phyloP scores from a whole-genome alignment of 2,329 filamentous ascomycete species.

The Paecilomyces sp. region DNA sequence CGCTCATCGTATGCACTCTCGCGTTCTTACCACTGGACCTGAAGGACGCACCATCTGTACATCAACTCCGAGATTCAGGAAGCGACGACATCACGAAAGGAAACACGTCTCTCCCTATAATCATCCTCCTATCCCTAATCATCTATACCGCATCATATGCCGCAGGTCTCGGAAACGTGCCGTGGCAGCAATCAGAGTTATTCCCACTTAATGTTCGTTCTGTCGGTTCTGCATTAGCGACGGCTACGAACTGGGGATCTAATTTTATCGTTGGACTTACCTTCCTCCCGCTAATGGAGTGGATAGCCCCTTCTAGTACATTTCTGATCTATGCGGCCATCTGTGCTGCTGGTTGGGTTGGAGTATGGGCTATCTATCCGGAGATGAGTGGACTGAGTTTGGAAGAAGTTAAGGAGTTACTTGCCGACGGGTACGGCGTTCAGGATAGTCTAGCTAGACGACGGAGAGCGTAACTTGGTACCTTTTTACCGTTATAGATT shows the following conservation, averaged over 20 bases:
- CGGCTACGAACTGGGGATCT: slow-evolving; percentile 78
- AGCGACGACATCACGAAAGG: slow-evolving; percentile 12
- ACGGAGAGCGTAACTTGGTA: not conserved
- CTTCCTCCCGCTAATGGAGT: slow-evolving; percentile 81
- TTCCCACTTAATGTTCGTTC: slow-evolving; percentile 64
- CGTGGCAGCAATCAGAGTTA: slow-evolving; percentile 93
- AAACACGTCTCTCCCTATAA: slow-evolving; percentile 27
- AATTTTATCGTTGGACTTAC: slow-evolving; percentile 83
- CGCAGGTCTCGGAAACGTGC: slow-evolving; percentile 80
- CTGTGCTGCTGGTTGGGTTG: slow-evolving; percentile 59
- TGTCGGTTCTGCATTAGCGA: slow-evolving; percentile 53
- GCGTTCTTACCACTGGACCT: slow-evolving; percentile 63
- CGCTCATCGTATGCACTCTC: slow-evolving; percentile 62
- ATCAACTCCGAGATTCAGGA: slow-evolving; percentile 9
- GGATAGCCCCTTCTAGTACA: slow-evolving; percentile 64
- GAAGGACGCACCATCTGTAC: slow-evolving; percentile 15
- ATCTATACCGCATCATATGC: slow-evolving; percentile 82
- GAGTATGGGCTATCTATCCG: slow-evolving; percentile 70
- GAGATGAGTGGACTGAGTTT: slow-evolving; percentile 76
- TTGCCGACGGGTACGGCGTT: slow-evolving; percentile 69
- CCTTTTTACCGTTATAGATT: not conserved
- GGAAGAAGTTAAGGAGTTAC: slow-evolving; percentile 68
- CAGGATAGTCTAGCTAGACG: slow-evolving; percentile 33
- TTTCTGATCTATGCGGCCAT: slow-evolving; percentile 73
- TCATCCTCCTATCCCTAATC: slow-evolving; percentile 70